Evolutionary conservation across 495 filamentous ascomycete genomes (phyloP).

Genomic region (Xylona heveae): DNA sequence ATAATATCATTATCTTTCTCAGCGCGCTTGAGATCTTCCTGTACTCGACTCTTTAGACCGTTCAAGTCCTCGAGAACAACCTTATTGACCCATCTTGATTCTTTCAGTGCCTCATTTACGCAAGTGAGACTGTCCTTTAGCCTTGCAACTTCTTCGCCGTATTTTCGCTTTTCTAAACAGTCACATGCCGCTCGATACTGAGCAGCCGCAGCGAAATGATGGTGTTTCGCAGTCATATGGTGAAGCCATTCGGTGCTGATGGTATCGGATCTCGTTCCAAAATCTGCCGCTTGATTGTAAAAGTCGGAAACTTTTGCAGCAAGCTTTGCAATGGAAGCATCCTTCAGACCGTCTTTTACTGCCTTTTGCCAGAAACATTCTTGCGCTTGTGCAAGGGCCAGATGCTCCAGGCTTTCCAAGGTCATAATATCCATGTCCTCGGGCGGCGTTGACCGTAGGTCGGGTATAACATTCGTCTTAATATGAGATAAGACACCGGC

Average conservation of each 20-base stretch:
- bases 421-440: slow-evolving; percentile 92
- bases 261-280: slow-evolving; percentile 66
- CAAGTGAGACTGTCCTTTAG: slow-evolving; percentile 62
- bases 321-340: slow-evolving; percentile 73
- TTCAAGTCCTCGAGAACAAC: slow-evolving; percentile 65
- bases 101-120: slow-evolving; percentile 71
- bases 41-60: slow-evolving; percentile 57
- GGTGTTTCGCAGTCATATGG: slow-evolving; percentile 91
- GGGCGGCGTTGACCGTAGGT: slow-evolving; percentile 65
- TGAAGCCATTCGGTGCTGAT: slow-evolving; percentile 96
- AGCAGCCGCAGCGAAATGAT: slow-evolving; percentile 91
- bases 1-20: slow-evolving; percentile 96
- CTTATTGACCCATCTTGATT: slow-evolving; percentile 69
- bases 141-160: slow-evolving; percentile 87
- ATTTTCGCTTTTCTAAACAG: slow-evolving; percentile 80
- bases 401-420: slow-evolving; percentile 58
- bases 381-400: slow-evolving; percentile 79
- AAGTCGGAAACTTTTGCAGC: slow-evolving; percentile 85
- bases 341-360: slow-evolving; percentile 82
- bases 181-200: slow-evolving; percentile 89
- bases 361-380: slow-evolving; percentile 98
- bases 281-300: slow-evolving; percentile 67
- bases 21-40: slow-evolving; percentile 74
- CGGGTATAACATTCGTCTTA: slow-evolving; percentile 57
- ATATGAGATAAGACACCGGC: slow-evolving; percentile 72